Evolutionary conservation across 176 grass and related monocot species (phyloP).

Genomic region (Canna indica): DNA sequence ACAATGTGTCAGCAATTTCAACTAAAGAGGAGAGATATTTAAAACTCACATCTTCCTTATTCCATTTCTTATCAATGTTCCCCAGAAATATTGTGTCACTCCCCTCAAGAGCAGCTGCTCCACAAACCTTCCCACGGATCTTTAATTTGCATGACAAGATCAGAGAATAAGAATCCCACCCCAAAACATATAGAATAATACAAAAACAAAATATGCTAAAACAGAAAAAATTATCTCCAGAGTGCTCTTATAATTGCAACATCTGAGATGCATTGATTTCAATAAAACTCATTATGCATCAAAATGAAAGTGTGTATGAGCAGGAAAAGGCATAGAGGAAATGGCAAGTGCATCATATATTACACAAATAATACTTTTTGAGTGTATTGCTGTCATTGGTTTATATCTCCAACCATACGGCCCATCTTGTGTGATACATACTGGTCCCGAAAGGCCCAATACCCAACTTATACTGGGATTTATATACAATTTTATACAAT

Average conservation of each 20-base stretch:
- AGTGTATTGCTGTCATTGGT: background rate
- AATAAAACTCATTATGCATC: background rate
- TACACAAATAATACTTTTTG: background rate
- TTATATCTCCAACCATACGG: no score
- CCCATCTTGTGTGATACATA: no score
- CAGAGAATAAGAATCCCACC: background rate
- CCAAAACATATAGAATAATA: background rate
- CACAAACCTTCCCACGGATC: conserved; percentile 50
- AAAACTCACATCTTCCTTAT: conserved; percentile 57
- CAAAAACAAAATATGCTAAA: background rate
- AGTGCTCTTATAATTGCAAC: background rate
- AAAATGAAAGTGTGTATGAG: background rate
- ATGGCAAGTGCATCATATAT: background rate
- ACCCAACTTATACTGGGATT: no score
- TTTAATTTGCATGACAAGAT: conserved; percentile 17
- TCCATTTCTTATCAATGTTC: conserved; percentile 58
- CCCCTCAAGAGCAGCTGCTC: conserved; percentile 36
- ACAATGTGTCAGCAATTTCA: background rate
- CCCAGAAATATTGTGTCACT: conserved; percentile 58
- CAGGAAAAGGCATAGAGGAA: background rate
- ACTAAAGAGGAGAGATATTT: background rate
- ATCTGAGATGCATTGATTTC: background rate
- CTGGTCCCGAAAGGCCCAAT: no score
- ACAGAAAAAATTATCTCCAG: background rate
- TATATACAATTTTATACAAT: no score